Evolutionary conservation across 148 eudicot genomes (phyloP).

Genomic region (Heliamphora exappendiculata): DNA sequence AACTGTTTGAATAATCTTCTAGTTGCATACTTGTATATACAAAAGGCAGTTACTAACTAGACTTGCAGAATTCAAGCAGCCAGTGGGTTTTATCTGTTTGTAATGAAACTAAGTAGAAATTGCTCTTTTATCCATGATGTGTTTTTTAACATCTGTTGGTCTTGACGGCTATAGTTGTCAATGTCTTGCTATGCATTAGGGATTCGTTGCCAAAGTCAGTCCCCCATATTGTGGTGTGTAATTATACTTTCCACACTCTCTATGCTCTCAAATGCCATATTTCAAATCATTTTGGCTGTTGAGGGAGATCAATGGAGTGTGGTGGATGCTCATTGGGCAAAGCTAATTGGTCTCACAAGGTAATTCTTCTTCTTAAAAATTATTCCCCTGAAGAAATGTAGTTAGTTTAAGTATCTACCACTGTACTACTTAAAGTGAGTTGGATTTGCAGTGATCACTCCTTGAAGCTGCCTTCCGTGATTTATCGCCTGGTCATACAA

Average conservation of each 20-base stretch:
- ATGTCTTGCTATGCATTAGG: conserved; percentile 17
- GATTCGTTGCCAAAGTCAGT: conserved; percentile 15
- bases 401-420: background rate
- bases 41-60: background rate
- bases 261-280: conserved; percentile 27
- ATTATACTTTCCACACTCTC: conserved; percentile 24
- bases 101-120: background rate
- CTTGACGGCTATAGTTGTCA: background rate
- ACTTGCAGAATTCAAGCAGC: background rate
- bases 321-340: conserved; percentile 28
- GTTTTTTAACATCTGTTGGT: background rate
- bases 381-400: background rate
- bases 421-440: background rate
- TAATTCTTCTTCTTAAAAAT: background rate
- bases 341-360: conserved; percentile 32
- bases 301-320: conserved; percentile 23
- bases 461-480: conserved; percentile 12
- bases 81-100: background rate
- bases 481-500: conserved; percentile 27
- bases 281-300: conserved; percentile 22
- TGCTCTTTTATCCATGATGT: background rate
- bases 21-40: background rate
- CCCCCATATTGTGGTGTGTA: conserved; percentile 24
- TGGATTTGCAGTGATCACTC: conserved; percentile 22
- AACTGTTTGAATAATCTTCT: too few relatives aligned